These are phyloP conservation scores for Microcera coccophila DNA, from an alignment of 2,329 filamentous ascomycete species.

Conservation along the genomic window DNA sequence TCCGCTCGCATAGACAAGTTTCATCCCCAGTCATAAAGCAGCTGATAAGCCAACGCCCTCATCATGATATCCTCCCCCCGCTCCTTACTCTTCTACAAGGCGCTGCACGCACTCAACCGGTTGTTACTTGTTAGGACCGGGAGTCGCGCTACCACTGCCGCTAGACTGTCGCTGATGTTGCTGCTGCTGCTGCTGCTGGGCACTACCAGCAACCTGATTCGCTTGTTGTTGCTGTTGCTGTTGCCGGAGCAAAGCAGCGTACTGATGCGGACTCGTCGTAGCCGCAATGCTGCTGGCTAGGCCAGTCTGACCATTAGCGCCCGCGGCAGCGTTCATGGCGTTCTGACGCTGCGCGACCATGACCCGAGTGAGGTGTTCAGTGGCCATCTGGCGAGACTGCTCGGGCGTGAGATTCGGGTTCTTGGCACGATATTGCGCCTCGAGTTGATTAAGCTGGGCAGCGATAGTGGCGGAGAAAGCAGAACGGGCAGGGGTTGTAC, in stretches of 20 bases:
- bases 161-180: constrained; percentile 36
- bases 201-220: constrained; percentile 28
- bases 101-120: too few relatives aligned
- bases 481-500: constrained; percentile 35
- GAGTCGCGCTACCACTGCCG: constrained; percentile 27
- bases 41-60: background rate
- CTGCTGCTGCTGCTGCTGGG: constrained; percentile 25
- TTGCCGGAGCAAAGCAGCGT: constrained; percentile 55
- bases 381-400: constrained; percentile 48
- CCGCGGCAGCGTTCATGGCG: constrained; percentile 54
- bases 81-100: background rate
- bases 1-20: constrained; percentile 11
- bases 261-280: constrained; percentile 54
- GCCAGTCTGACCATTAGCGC: constrained; percentile 44
- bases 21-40: constrained; percentile 6
- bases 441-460: constrained; percentile 49
- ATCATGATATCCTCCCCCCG: background rate
- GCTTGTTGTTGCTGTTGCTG: constrained; percentile 50
- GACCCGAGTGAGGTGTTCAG: constrained; percentile 45
- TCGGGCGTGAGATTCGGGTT: constrained; percentile 50
- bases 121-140: too few relatives aligned
- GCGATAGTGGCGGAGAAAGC: constrained; percentile 47
- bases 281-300: constrained; percentile 47
- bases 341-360: constrained; percentile 49
- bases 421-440: constrained; percentile 49